Base-by-base conservation (phyloP, 371 early-diverging fungal genomes). In the Rhizopus delemar region DNA sequence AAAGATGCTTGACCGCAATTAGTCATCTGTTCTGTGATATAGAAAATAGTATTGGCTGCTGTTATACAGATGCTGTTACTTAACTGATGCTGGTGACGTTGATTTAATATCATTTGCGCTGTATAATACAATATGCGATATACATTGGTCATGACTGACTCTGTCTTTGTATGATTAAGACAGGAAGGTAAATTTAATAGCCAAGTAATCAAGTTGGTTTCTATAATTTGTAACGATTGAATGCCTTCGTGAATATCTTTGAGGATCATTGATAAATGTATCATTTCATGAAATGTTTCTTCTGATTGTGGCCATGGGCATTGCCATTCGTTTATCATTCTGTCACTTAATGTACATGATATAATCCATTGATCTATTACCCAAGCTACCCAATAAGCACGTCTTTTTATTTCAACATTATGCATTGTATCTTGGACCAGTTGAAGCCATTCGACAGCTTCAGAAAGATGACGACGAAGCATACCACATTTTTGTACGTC, bases 81-180 rank as follows among this genome's bases (percentile, higher is more conserved):
- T 11, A 54, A n/a, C 32, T 9, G 29, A 49, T 46, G 43, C 22
- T 15, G 48, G 13, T 48, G 55, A 8, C 53, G 46, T 36, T 53
- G 55, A 15, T 65, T 59, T 31, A 68, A 33, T 53, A 72, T 62
- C 33, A 80, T 73, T 33, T 72, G 80, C 16, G 70, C 73, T 2
- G 80, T 71, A 52, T 80, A 69, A 51, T 80, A 80, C 13, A 77
- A 53, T 51, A 80, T 69, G 29, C 70, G 75, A 43, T 67, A 80
- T 13, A 80, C 41, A 9, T 63, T 66, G 2, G 75, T 63, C 12
- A 71, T 63, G 32, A 73, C 69, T 4, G 73, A 72, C 4, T 74
- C 69, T 28, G 69, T 54, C 15, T 16, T 36, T 15, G 58, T 60
- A 60, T 56, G 59, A 28, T 80, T 71, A 3, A 80, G 73, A 41